phyloP scores from a whole-genome alignment of 106 monocot genomes.

The Triglochin maritima region DNA sequence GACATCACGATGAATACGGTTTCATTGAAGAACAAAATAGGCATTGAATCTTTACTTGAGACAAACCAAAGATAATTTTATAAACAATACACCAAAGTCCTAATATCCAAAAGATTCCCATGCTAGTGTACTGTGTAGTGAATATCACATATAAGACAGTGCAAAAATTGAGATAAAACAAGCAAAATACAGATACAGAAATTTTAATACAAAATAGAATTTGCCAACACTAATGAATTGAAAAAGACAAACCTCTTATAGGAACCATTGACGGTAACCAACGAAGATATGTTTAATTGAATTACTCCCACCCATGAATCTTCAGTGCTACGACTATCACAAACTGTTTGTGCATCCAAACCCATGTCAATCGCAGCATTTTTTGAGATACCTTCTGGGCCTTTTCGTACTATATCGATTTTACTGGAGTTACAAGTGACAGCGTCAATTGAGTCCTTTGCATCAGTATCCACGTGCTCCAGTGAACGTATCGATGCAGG shows the following conservation, averaged over 20 bases:
- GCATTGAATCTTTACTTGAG: no score
- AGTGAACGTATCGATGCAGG: constrained; percentile 8
- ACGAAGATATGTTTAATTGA: constrained; percentile 65
- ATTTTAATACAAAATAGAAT: background rate
- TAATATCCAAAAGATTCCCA: no score
- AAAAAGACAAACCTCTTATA: constrained; percentile 57
- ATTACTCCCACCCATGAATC: constrained; percentile 73
- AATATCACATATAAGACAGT: no score
- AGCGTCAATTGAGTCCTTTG: constrained; percentile 10
- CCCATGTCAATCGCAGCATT: constrained; percentile 9
- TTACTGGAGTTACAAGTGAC: background rate
- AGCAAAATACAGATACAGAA: no score
- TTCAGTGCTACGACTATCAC: constrained; percentile 19
- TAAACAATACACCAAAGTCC: no score
- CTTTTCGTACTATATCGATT: constrained; percentile 12
- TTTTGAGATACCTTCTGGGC: constrained; percentile 22
- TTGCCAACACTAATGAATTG: background rate
- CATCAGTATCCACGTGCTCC: constrained; percentile 1
- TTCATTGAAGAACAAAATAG: no score
- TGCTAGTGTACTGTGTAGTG: no score
- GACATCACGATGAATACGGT: no score
- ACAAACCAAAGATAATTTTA: no score
- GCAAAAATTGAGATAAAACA: no score
- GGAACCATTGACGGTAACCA: constrained; percentile 42
- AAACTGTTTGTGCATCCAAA: constrained; percentile 3